phyloP scores from a whole-genome alignment of 148 eudicot species.

The Rhododendron henanense region DNA sequence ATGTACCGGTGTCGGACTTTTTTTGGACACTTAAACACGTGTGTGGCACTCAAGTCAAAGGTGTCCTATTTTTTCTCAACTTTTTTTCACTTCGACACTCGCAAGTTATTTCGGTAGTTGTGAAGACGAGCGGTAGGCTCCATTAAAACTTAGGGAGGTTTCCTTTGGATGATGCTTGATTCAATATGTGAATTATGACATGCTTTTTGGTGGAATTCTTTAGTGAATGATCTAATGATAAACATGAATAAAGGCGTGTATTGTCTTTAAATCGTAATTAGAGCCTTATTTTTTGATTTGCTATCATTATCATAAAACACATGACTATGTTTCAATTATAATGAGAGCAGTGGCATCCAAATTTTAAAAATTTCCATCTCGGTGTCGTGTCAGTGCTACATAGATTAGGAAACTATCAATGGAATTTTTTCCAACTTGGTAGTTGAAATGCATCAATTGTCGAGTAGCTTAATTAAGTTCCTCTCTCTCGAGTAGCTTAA shows the following conservation, averaged over 20 bases:
- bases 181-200: background rate
- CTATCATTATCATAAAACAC: background rate
- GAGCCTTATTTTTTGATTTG: background rate
- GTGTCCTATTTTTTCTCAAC: background rate
- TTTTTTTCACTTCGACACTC: background rate
- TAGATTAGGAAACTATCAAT: background rate
- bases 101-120: background rate
- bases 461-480: background rate
- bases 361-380: background rate
- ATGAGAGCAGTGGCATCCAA: background rate
- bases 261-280: background rate
- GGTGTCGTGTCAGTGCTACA: background rate
- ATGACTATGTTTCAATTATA: background rate
- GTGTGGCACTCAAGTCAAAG: background rate
- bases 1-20: background rate
- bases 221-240: background rate
- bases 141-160: background rate
- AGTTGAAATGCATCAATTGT: background rate
- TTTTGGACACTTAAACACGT: background rate
- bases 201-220: background rate
- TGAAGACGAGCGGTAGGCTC: background rate
- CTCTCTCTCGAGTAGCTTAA: background rate
- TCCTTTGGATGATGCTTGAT: background rate
- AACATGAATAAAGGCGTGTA: background rate
- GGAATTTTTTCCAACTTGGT: background rate